phyloP scores from a whole-genome alignment of 2,329 filamentous ascomycete genomes.

The Trichoderma sp. region DNA sequence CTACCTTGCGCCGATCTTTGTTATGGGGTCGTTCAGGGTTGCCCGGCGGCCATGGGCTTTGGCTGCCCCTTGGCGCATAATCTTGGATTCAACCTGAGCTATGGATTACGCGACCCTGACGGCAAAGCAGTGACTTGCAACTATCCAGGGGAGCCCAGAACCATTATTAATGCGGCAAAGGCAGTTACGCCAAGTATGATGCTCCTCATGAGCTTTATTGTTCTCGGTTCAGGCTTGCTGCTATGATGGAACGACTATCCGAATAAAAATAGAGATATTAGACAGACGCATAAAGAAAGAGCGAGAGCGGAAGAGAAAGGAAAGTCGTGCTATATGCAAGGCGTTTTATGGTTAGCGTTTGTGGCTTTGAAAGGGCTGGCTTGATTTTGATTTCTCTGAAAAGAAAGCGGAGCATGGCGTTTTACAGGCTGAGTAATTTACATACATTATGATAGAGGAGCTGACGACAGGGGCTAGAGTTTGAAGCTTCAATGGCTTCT shows the following conservation, averaged over 20 bases:
- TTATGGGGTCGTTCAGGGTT: slow-evolving; percentile 82
- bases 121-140: slow-evolving; percentile 42
- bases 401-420: slow-evolving; percentile 17
- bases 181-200: slow-evolving; percentile 29
- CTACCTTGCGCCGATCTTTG: slow-evolving; percentile 88
- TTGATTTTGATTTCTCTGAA: slow-evolving; percentile 1
- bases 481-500: background rate
- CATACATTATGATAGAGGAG: slow-evolving; percentile 3
- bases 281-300: background rate
- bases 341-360: slow-evolving; percentile 24
- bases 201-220: slow-evolving; percentile 30
- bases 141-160: slow-evolving; percentile 45
- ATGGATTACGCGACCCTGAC: slow-evolving; percentile 38
- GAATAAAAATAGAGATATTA: background rate
- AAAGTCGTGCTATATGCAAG: slow-evolving; percentile 13
- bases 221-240: slow-evolving; percentile 5
- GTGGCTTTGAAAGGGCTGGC: slow-evolving; percentile 3
- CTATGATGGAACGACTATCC: background rate
- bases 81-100: slow-evolving; percentile 43
- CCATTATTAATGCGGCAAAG: slow-evolving; percentile 34
- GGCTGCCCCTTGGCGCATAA: slow-evolving; percentile 63
- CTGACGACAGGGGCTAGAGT: background rate
- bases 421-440: slow-evolving; percentile 1
- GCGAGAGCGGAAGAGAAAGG: background rate
- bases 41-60: slow-evolving; percentile 77